Base-by-base conservation (phyloP, 169 alveolate species). In the Blepharisma undulans region DNA sequence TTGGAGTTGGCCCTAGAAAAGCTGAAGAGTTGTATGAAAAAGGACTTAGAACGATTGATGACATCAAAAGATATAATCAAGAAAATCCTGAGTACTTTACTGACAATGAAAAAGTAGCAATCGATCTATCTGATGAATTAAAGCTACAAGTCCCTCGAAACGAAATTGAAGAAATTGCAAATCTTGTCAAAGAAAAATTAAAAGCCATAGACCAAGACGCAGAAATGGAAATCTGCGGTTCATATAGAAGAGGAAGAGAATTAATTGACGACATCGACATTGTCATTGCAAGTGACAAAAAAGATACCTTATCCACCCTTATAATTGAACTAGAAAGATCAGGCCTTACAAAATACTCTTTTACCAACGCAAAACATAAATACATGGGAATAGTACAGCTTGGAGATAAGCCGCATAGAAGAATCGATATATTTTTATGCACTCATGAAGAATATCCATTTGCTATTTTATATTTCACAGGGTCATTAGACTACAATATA, bases 401-500 rank as follows among this genome's bases (percentile, higher is more conserved):
- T 21, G 30, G 60, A 34, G 89, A 60, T 22, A 74, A 74, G 33
- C 76, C 29, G 7, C 89, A 82, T 30, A 22, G 89, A 82, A 32
- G 89, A 82, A 0, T 82, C 27, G 89, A 82, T 30, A 82, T 82
- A 16, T 82, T 32, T 33, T 48, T 22, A 19, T 32, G 72, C 72
- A 82, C 25, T 12, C 74, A 4, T 2, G 48, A 59, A 21, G 89
- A 82, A 33, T 60, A 32, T 30, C 36, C 71, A 7, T 82, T 48
- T 30, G 89, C 89, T 7, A 33, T 82, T 10, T n/a, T 82, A 32
- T 82, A 82, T 30, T 82, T 82, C 77, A 48, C 89, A 82, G 89
- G 89, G 8, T 82, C 89, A 2, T 18, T 19, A 10, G 48, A 4
- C n/a, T 60, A 48, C n/a, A 82, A 82, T n/a, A 72, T n/a, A 36